Conservation (phyloP, 176 grass and related monocot genomes). For the Bromus sterilis region DNA sequence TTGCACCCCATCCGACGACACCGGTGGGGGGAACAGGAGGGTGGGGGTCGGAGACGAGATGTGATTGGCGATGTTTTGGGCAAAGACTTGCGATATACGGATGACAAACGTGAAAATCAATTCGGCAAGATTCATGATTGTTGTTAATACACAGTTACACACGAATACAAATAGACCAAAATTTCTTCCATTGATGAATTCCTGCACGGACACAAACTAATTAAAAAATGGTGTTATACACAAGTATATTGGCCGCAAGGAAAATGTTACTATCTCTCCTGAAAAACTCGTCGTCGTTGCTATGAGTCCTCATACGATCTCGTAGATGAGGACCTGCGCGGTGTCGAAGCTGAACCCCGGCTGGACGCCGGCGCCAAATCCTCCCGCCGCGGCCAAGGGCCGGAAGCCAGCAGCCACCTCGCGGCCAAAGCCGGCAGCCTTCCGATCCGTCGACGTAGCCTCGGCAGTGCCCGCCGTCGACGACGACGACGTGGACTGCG, state of each 20-base stretch:
- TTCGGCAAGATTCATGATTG: too few species aligned
- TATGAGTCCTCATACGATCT: not conserved
- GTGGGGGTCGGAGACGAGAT: too few species aligned
- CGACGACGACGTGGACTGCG: not conserved
- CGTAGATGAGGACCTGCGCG: constrained; percentile 25
- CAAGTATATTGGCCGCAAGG: not conserved
- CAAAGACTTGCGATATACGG: too few species aligned
- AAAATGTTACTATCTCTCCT: too few species aligned
- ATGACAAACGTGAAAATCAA: too few species aligned
- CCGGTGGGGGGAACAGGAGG: too few species aligned
- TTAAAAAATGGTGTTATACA: constrained; percentile 13
- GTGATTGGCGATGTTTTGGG: too few species aligned
- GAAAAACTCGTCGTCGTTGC: too few species aligned
- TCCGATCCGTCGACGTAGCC: not conserved
- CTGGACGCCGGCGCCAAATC: not conserved
- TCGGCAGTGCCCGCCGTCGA: not conserved
- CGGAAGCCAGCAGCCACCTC: not conserved
- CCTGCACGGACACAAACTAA: not conserved
- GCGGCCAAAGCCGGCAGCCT: not conserved
- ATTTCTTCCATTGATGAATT: not conserved
- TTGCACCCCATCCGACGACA: too few species aligned
- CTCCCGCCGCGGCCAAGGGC: not conserved
- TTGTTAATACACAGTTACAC: too few species aligned
- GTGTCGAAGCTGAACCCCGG: not conserved
- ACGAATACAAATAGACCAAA: too few species aligned